phyloP scores from a whole-genome alignment of 208 protist genomes.

The Leishmania arabica region DNA sequence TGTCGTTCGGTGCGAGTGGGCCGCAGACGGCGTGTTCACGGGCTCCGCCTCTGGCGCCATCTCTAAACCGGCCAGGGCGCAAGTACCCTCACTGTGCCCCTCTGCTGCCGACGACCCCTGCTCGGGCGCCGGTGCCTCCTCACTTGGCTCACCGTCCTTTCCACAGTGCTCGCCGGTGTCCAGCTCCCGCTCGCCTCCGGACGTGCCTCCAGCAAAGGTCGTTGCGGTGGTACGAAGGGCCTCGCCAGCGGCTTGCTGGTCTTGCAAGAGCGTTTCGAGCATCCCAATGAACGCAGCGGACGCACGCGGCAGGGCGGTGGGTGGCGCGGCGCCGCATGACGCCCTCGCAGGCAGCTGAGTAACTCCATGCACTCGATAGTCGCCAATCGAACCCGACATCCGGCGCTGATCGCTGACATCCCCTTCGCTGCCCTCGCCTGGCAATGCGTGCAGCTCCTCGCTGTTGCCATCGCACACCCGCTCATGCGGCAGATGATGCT shows the following conservation, averaged over 20 bases:
- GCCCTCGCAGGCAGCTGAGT: neutral
- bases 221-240: neutral
- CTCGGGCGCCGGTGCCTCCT: neutral
- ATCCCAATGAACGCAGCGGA: conserved; percentile 44
- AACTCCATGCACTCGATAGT: neutral
- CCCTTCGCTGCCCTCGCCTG: neutral
- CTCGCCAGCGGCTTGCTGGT: conserved; percentile 11
- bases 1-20: neutral
- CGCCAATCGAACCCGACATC: neutral
- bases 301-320: conserved; percentile 28
- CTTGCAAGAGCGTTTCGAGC: conserved; percentile 30
- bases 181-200: neutral
- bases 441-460: neutral
- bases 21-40: neutral
- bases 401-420: neutral
- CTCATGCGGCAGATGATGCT: neutral
- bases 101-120: neutral
- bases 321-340: neutral
- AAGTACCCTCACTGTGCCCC: neutral
- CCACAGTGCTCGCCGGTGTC: neutral
- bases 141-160: neutral
- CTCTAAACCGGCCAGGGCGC: neutral
- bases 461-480: neutral
- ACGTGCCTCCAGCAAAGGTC: neutral
- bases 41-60: neutral